These are phyloP conservation scores for Monosporozyma siamensis DNA, from an alignment of 805 yeast species.

Conservation along the genomic window DNA sequence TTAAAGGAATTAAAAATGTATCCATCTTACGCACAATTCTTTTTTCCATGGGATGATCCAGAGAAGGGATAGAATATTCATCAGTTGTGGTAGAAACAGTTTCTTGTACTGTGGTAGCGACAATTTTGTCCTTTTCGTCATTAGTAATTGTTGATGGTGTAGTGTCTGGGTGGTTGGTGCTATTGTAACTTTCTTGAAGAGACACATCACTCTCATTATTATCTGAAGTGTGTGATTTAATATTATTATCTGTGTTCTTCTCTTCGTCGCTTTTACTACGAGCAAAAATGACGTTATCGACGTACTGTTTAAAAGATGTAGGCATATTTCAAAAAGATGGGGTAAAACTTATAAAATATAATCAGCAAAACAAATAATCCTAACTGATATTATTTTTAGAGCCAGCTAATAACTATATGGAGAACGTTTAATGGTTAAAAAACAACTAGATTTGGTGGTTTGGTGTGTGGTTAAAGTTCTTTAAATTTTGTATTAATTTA, in stretches of 20 bases:
- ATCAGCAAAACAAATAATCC: too few species aligned
- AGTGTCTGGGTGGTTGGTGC: neutral
- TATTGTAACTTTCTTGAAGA: neutral
- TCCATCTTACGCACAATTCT: conserved; percentile 36
- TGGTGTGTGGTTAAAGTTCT: neutral
- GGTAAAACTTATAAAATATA: too few species aligned
- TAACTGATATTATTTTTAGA: too few species aligned
- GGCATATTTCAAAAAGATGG: conserved; percentile 4
- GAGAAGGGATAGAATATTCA: conserved; percentile 22
- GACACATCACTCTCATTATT: neutral
- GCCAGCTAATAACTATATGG: neutral
- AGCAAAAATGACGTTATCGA: conserved; percentile 6
- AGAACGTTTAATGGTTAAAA: neutral
- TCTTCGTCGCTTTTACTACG: neutral
- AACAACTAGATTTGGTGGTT: neutral
- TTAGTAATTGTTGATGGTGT: neutral
- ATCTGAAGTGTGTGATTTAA: neutral
- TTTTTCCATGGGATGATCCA: conserved; percentile 27
- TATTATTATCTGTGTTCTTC: neutral
- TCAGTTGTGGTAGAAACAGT: conserved; percentile 17
- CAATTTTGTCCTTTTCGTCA: neutral
- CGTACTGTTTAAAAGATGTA: conserved; percentile 7
- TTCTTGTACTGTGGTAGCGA: conserved; percentile 11
- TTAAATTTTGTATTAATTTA: neutral
- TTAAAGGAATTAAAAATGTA: conserved; percentile 34